A percentile compares a stretch with the other conserved stretches of the same genome.
Conservation (phyloP, 2,329 filamentous ascomycete genomes). For the Mycosphaerella sp. region DNA sequence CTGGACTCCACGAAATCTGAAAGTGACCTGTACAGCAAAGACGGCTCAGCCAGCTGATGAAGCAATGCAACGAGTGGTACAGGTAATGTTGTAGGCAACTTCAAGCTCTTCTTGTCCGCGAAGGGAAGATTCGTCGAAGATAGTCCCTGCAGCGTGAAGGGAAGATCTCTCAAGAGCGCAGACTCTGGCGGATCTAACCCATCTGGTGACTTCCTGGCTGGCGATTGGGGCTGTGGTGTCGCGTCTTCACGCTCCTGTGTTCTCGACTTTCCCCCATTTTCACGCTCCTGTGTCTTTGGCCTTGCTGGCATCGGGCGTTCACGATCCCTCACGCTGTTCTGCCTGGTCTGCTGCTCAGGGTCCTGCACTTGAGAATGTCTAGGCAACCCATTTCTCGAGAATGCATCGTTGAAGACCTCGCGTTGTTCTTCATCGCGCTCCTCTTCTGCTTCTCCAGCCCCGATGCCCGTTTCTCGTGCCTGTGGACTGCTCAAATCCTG, state of each 20-base stretch:
- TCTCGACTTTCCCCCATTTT: not conserved
- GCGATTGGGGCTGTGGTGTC: constrained; percentile 5
- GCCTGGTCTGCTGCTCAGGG: constrained; percentile 20
- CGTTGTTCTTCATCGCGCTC: constrained; percentile 20
- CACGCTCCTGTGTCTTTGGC: constrained; percentile 15
- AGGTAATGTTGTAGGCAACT: constrained; percentile 71
- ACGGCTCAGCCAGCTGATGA: constrained; percentile 85
- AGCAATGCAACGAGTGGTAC: constrained; percentile 79
- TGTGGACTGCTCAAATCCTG: constrained; percentile 6
- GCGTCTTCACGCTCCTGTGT: constrained; percentile 8
- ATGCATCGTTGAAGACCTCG: constrained; percentile 42
- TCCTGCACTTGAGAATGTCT: constrained; percentile 31
- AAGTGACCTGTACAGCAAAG: constrained; percentile 78
- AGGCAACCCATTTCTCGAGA: constrained; percentile 41
- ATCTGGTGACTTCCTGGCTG: constrained; percentile 7
- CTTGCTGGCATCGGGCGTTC: constrained; percentile 21
- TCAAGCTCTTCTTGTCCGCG: constrained; percentile 59
- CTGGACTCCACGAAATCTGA: constrained; percentile 74
- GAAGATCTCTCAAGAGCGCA: constrained; percentile 59
- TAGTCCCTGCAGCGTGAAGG: constrained; percentile 86
- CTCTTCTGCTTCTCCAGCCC: constrained; percentile 10
- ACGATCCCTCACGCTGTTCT: constrained; percentile 17
- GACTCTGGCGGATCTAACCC: constrained; percentile 35
- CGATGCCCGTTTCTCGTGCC: constrained; percentile 16
- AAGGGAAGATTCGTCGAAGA: constrained; percentile 83